Conservation (phyloP, 176 grass and related monocot genomes). For the Triticum timopheevii region DNA sequence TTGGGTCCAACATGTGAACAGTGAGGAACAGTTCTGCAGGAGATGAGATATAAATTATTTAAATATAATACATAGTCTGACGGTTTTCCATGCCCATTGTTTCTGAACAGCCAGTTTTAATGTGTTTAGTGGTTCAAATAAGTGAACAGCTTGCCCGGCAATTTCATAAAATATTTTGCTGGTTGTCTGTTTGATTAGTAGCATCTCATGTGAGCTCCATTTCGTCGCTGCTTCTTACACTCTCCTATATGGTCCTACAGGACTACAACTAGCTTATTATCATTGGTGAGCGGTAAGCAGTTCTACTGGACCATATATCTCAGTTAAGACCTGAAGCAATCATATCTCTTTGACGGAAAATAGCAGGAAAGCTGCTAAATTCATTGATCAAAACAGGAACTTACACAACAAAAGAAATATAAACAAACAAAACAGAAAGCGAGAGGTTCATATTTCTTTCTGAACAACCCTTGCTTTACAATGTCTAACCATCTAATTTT, state of each 20-base stretch:
- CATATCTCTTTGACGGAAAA: neutral
- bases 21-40: neutral
- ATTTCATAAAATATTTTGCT: constrained; percentile 1
- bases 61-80: neutral
- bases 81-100: neutral
- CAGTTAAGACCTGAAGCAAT: no score
- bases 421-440: neutral
- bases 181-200: neutral
- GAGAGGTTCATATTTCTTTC: neutral
- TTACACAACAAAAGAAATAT: neutral
- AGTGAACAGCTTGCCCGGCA: constrained; percentile 12
- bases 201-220: constrained; percentile 15
- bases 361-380: neutral
- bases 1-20: neutral
- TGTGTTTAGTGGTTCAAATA: neutral
- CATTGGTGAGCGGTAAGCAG: neutral
- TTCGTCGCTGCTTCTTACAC: constrained; percentile 6
- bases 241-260: neutral
- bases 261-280: neutral
- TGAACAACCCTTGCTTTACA: neutral
- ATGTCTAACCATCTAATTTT: neutral
- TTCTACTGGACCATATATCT: neutral
- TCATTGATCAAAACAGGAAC: neutral
- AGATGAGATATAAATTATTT: neutral
- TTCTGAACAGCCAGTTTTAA: neutral